phyloP scores from a whole-genome alignment of 805 yeast genomes.

The Naumovozyma baii region DNA sequence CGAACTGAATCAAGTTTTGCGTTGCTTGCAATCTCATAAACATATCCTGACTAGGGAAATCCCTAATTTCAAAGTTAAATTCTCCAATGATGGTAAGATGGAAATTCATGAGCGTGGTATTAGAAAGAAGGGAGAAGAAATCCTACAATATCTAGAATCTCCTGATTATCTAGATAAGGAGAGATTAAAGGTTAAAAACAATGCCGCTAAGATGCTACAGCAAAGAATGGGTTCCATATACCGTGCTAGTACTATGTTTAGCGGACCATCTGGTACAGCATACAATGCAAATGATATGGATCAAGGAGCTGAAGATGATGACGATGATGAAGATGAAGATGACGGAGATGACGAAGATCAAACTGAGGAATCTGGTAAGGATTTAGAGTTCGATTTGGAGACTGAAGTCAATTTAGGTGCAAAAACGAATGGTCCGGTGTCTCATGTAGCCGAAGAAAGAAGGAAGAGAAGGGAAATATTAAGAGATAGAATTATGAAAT shows the following conservation, averaged over 20 bases:
- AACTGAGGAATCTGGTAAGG: neutral
- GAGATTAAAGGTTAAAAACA: conserved; percentile 23
- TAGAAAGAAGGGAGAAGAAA: conserved; percentile 27
- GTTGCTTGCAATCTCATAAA: conserved; percentile 27
- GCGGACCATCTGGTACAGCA: conserved; percentile 6
- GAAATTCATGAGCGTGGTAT: conserved; percentile 32
- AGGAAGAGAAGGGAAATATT: conserved; percentile 31
- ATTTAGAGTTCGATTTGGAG: conserved; percentile 2
- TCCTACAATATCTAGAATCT: conserved; percentile 24
- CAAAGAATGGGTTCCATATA: conserved; percentile 15
- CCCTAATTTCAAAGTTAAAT: conserved; percentile 21
- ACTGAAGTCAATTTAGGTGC: conserved; percentile 2
- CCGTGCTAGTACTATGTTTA: conserved; percentile 9
- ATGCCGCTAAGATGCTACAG: conserved; percentile 24
- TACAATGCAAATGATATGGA: conserved; percentile 20
- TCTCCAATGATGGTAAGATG: conserved; percentile 32
- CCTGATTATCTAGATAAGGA: conserved; percentile 24
- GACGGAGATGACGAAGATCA: conserved; percentile 5
- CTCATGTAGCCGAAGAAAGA: conserved; percentile 29
- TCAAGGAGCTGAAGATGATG: conserved; percentile 30
- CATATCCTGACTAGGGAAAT: conserved; percentile 27
- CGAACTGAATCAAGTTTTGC: conserved; percentile 26
- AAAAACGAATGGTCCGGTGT: conserved; percentile 5
- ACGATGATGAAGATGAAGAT: conserved; percentile 12
- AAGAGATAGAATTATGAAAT: conserved; percentile 27